Evolutionary conservation across 495 filamentous ascomycete genomes (phyloP).

Genomic region (Penicillium salamii): DNA sequence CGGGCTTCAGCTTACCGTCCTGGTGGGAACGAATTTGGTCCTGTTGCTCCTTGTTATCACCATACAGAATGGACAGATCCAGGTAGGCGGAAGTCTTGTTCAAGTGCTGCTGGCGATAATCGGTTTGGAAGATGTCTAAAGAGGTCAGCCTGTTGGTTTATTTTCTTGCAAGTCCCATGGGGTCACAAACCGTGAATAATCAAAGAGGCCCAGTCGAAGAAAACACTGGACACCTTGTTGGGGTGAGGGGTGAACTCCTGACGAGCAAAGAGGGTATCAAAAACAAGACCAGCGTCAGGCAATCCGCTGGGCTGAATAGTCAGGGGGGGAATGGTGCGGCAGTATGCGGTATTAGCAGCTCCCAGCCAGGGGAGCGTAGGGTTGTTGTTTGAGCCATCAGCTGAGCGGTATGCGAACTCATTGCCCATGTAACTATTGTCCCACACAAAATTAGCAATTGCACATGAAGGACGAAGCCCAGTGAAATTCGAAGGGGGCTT

Average conservation of each 20-base stretch:
- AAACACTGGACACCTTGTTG: slow-evolving; percentile 56
- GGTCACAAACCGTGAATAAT: slow-evolving; percentile 49
- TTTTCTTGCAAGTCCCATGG: too few relatives aligned
- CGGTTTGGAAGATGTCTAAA: slow-evolving; percentile 57
- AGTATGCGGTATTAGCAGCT: slow-evolving; percentile 55
- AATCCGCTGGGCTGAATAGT: slow-evolving; percentile 50
- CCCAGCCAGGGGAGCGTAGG: slow-evolving; percentile 54
- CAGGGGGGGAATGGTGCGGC: slow-evolving; percentile 49
- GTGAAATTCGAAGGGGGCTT: background rate
- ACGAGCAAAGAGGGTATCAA: slow-evolving; percentile 53
- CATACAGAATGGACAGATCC: slow-evolving; percentile 58
- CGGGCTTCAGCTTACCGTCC: slow-evolving; percentile 56
- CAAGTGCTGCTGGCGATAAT: slow-evolving; percentile 48
- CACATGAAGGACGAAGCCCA: too few relatives aligned
- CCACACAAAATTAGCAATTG: slow-evolving; percentile 9
- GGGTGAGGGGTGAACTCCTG: slow-evolving; percentile 53
- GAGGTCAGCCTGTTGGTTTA: background rate
- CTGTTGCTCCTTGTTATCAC: slow-evolving; percentile 55
- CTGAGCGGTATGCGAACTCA: slow-evolving; percentile 63
- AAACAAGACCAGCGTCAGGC: slow-evolving; percentile 52
- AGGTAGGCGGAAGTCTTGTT: slow-evolving; percentile 60
- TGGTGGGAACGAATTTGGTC: slow-evolving; percentile 54
- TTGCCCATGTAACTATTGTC: slow-evolving; percentile 61
- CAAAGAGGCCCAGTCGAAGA: slow-evolving; percentile 58
- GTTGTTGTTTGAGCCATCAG: slow-evolving; percentile 70